Percentiles rank a stretch among this genome's conserved stretches.
Evolutionary conservation across 306 rosid genomes (phyloP).

Genomic region (Ceratonia siliqua): DNA sequence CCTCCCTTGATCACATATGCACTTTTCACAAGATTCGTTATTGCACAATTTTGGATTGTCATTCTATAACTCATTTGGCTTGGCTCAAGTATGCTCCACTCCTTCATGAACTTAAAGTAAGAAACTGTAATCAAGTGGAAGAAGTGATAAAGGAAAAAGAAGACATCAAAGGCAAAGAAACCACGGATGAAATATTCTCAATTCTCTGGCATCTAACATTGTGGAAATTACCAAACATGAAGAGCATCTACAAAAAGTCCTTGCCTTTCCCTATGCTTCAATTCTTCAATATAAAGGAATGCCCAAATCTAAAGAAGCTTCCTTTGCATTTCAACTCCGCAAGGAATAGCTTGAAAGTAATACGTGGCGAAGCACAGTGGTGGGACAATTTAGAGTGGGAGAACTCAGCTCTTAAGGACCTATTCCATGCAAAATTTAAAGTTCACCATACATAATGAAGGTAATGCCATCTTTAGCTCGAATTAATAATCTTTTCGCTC

Average conservation of each 20-base stretch:
- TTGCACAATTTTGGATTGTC: fast-evolving
- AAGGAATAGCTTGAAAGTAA: background rate
- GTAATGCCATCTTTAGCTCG: too few relatives aligned
- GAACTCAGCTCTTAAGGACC: background rate
- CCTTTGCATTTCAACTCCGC: constrained; percentile 16
- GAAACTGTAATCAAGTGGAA: fast-evolving
- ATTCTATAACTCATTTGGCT: constrained; percentile 20
- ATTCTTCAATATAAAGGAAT: background rate
- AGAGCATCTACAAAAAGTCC: constrained; percentile 9
- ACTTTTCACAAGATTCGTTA: background rate
- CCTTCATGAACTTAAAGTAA: fast-evolving
- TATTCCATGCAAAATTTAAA: background rate
- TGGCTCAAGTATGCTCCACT: constrained; percentile 26
- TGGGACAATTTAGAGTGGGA: constrained; percentile 27
- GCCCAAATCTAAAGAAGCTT: background rate
- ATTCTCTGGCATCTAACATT: background rate
- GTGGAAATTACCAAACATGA: fast-evolving
- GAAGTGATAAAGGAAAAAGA: background rate
- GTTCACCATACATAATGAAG: too few relatives aligned
- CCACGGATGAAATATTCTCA: background rate
- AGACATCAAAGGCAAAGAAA: background rate
- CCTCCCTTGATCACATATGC: background rate
- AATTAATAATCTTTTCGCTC: too few relatives aligned
- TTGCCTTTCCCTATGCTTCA: constrained; percentile 8
- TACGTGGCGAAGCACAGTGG: background rate